A percentile compares a stretch with the other conserved stretches of the same genome.
These are phyloP conservation scores for Kalmanozyma brasiliensis DNA, from an alignment of 1,284 basidiomycete species.

Conservation along the genomic window DNA sequence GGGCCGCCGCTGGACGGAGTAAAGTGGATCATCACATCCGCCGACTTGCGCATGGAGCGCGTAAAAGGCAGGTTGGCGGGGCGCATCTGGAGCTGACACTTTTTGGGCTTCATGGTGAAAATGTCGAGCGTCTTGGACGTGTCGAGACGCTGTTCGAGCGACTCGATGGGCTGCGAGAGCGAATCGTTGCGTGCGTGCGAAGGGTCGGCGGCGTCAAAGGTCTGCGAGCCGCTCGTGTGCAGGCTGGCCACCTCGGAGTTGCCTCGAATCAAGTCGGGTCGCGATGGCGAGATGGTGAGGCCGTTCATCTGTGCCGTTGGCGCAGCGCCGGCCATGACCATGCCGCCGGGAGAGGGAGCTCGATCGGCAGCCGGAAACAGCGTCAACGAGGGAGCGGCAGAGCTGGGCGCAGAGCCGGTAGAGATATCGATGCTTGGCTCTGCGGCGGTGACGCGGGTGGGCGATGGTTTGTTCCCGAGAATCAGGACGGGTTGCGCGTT, in stretches of 20 bases:
- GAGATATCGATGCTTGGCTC: slow-evolving; percentile 11
- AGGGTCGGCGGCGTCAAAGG: slow-evolving; percentile 15
- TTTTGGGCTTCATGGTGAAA: slow-evolving; percentile 92
- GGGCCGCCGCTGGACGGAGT: slow-evolving; percentile 74
- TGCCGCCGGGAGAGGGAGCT: slow-evolving; percentile 24
- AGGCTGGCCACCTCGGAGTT: slow-evolving; percentile 36
- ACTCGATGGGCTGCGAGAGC: slow-evolving; percentile 65
- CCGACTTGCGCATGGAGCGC: slow-evolving; percentile 81
- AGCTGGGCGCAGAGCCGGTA: slow-evolving; percentile 4
- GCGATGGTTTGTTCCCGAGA: slow-evolving; percentile 15
- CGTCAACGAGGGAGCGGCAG: slow-evolving; percentile 2
- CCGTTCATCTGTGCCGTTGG: slow-evolving; percentile 26
- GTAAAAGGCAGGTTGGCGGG: slow-evolving; percentile 82
- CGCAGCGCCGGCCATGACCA: slow-evolving; percentile 21
- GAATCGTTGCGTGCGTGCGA: slow-evolving; percentile 31
- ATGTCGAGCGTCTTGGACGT: slow-evolving; percentile 87
- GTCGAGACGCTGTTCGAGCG: slow-evolving; percentile 83
- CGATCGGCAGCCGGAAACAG: slow-evolving; percentile 15
- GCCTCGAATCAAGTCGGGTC: slow-evolving; percentile 36
- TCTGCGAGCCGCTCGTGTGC: slow-evolving; percentile 30
- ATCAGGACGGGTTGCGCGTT: slow-evolving; percentile 22
- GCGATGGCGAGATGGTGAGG: slow-evolving; percentile 24
- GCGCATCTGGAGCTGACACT: slow-evolving; percentile 87
- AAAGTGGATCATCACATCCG: slow-evolving; percentile 81
- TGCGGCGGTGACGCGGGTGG: slow-evolving; percentile 3